Evolutionary conservation across 306 rosid genomes (phyloP), one percentile per base, ranked within the genome.

Genomic region (Vachellia collinsii): DNA sequence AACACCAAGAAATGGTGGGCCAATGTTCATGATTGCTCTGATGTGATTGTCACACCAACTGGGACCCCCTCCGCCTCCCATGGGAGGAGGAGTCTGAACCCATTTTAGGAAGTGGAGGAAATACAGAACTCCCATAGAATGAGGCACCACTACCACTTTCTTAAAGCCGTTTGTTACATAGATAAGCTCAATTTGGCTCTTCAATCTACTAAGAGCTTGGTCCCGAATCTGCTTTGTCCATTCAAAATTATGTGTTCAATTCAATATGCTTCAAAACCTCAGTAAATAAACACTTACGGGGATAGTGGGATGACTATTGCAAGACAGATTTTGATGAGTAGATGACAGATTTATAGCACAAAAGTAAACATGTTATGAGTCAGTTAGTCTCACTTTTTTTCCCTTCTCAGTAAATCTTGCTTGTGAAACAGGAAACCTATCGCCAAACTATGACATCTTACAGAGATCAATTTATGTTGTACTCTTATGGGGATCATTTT

Each of bases 71-170:
- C 95, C 95, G 1, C 98, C 95, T 19, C 97, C 97, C 76, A 85
- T 81, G 36, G 93, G 90, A 58, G 88, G 77, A 67, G 92, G 90
- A 38, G 89, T 51, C 89, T 94, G 95, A 61, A 94, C 98, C 98
- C 98, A 91, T 86, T 94, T 94, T 80, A 94, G 88, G 87, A 94
- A 94, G 81, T 94, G 94, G 20, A 92, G 93, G 80, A 91, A 91
- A 81, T 91, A 94, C 70, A 83, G 77, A 65, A 78, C 85, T 67
- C 97, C 97, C 94, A 87, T 91, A 38, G 97, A 90, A 78, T 94
- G 95, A 41, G 98, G 95, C 80, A 94, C 92, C 84, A 94, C 96
- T 25, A 90, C 94, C 87, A 94, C 97, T 85, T 88, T 92, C 90
- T 87, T 89, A 37, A 84, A 12, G 38, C 96, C 94, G 81, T 89